phyloP scores from a whole-genome alignment of 306 rosid species.

The Hippophae rhamnoides region DNA sequence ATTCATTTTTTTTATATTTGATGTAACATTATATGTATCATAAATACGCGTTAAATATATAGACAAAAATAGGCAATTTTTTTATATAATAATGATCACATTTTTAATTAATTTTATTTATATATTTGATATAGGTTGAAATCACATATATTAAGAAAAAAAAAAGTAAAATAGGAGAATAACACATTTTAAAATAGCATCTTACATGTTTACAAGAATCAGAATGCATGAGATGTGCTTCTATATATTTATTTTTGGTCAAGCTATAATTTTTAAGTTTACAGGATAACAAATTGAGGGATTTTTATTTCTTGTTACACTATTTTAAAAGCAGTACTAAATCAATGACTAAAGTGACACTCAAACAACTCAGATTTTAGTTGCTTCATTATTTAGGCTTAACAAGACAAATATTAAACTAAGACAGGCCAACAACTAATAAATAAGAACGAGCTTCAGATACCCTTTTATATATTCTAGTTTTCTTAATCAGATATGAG shows the following conservation, averaged over 20 bases:
- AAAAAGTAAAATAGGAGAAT: too few species aligned
- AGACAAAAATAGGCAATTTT: too few species aligned
- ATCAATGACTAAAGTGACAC: neutral
- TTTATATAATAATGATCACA: too few species aligned
- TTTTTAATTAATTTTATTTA: too few species aligned
- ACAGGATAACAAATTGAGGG: slow-evolving; percentile 7
- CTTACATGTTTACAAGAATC: too few species aligned
- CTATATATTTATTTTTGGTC: neutral
- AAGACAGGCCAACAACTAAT: neutral
- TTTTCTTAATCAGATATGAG: slow-evolving; percentile 7
- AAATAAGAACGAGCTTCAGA: slow-evolving; percentile 9
- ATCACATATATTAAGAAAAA: too few species aligned
- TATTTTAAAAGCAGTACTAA: neutral
- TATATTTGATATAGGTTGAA: too few species aligned
- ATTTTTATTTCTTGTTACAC: neutral
- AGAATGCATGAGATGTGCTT: too few species aligned
- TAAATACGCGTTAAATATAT: too few species aligned
- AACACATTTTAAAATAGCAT: too few species aligned
- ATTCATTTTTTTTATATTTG: too few species aligned
- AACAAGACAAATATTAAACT: slow-evolving; percentile 1
- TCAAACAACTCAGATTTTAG: neutral
- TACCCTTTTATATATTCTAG: slow-evolving; percentile 3
- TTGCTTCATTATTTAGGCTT: neutral
- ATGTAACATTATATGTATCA: too few species aligned
- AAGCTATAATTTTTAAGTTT: neutral